Conservation (phyloP, 805 yeast species). For the Starmera quercuum region DNA sequence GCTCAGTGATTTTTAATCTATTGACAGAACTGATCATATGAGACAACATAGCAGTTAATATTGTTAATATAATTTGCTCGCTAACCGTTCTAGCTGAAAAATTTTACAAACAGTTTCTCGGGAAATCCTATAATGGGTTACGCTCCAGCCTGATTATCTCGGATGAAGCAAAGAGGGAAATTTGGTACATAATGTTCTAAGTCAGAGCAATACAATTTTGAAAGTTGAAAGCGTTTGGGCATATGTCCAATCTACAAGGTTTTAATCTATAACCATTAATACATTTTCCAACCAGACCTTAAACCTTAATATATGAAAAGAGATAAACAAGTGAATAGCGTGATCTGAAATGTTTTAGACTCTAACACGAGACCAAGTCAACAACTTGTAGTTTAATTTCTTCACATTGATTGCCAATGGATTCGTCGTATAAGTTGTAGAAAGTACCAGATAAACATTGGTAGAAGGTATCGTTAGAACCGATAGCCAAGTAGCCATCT, state of each 20-base stretch:
- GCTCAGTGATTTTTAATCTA: not conserved
- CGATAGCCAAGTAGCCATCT: conserved; percentile 49
- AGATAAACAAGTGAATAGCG: not conserved
- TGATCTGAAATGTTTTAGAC: not conserved
- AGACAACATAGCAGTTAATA: too few species aligned
- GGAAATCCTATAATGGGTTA: too few species aligned
- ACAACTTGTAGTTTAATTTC: conserved; percentile 48
- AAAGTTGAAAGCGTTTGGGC: not conserved
- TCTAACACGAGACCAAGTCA: conserved; percentile 42
- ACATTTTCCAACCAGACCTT: not conserved
- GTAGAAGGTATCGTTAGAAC: conserved; percentile 48
- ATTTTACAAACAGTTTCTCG: too few species aligned
- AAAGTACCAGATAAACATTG: conserved; percentile 63
- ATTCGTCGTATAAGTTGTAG: conserved; percentile 62
- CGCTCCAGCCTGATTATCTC: too few species aligned
- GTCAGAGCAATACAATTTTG: not conserved
- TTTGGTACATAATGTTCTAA: not conserved
- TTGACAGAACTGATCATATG: not conserved
- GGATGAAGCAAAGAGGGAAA: not conserved
- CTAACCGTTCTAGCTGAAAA: not conserved
- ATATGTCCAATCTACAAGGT: not conserved
- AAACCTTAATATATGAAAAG: not conserved
- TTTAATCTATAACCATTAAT: not conserved
- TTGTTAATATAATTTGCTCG: not conserved
- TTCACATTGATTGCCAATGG: conserved; percentile 48